Conservation (phyloP, 345 rosid genomes). For the Salix viminalis region DNA sequence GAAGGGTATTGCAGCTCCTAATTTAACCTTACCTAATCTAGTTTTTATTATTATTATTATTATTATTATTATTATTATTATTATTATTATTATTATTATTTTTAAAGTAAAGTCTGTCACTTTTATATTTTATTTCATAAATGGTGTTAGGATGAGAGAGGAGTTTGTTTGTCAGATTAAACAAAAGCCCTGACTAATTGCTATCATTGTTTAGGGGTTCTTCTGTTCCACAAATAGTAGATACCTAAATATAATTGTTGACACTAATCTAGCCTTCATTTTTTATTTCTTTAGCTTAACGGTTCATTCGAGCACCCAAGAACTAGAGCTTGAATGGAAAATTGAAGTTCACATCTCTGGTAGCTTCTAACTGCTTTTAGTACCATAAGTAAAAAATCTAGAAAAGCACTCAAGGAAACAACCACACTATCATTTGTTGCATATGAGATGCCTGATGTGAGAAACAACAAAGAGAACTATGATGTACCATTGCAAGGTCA, state of each 20-base stretch:
- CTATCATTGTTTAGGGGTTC: neutral
- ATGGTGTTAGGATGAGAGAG: neutral
- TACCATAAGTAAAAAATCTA: neutral
- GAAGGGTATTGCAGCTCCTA: no score
- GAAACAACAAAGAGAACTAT: neutral
- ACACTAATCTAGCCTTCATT: neutral
- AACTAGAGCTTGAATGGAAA: neutral
- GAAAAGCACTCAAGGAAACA: neutral
- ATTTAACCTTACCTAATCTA: neutral
- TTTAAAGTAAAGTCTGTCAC: neutral
- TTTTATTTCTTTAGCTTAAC: neutral
- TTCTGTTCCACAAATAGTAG: neutral
- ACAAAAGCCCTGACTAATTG: neutral
- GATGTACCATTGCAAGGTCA: neutral
- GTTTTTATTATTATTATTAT: neutral
- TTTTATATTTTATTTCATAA: neutral
- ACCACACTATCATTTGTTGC: neutral
- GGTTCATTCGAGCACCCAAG: neutral
- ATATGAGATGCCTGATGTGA: neutral
- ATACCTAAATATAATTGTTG: neutral
- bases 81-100: no score
- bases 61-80: neutral
- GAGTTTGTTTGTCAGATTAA: neutral
- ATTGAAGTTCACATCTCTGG: neutral
- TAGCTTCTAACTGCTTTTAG: neutral